Evolutionary conservation across 441 rosid species (phyloP), one percentile per base, ranked within the genome.

Genomic region (Gossypium lobatum): DNA sequence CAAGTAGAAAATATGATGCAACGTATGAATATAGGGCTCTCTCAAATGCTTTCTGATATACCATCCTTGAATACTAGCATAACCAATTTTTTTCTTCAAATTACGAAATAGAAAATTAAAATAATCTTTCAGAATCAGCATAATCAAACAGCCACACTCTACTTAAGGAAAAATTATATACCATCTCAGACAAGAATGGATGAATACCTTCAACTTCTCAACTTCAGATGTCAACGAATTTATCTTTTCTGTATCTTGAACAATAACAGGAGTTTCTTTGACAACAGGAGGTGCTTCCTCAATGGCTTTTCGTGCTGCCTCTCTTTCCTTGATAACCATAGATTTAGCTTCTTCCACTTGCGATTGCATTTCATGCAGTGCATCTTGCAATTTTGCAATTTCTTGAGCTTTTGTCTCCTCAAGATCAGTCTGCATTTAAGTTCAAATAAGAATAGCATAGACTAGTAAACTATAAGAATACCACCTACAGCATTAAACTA

Each of bases 331-430:
- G 46, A 90, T 76, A 17, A 82, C 87, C 85, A 80, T 87, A 69
- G 86, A 83, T 78, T 82, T 91, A 80, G 96, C 91, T 80, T 91
- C 97, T 80, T 92, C 91, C 65, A 91, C 77, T 81, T 93, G 91
- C 21, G 79, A 72, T 79, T 84, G 95, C 93, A 83, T 86, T 71
- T 86, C 86, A 71, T 79, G 84, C 86, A 96, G 81, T 58, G 85
- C 80, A 11, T 88, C 98, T 83, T 92, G 96, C 75, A 90, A 79
- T 84, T 93, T 93, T 76, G 86, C 86, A 86, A 84, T 81, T 83
- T 96, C 98, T 81, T 92, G 98, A 76, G 88, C 81, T 75, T 93
- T 96, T 81, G 91, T 92, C 83, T 93, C 99, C 83, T 96, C 99
- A 80, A 90, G 74, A 88, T 93, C 98, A 75, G 88, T 86, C 99